phyloP scores from a whole-genome alignment of 192 early-diverging fungal genomes.

The Chytriomyces sp. region DNA sequence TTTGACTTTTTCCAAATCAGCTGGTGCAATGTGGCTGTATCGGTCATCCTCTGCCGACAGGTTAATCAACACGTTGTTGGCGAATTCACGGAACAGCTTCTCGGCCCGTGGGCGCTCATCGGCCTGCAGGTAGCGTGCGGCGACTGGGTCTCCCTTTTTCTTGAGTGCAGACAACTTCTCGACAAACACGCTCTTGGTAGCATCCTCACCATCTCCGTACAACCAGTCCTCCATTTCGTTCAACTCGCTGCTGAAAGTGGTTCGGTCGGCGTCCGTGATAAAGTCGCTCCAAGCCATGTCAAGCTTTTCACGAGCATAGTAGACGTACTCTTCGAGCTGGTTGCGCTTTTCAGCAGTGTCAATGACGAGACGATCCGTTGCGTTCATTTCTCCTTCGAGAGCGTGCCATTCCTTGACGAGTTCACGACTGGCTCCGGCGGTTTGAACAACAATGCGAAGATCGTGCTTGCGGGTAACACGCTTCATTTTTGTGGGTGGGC shows the following conservation, averaged over 20 bases:
- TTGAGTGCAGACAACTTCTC: constrained; percentile 82
- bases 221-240: constrained; percentile 95
- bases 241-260: constrained; percentile 70
- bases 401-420: constrained; percentile 72
- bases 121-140: constrained; percentile 78
- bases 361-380: constrained; percentile 84
- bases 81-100: constrained; percentile 77
- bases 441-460: constrained; percentile 71
- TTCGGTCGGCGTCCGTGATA: constrained; percentile 73
- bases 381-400: constrained; percentile 83
- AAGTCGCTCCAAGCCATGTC: constrained; percentile 76
- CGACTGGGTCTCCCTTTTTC: constrained; percentile 81
- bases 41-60: constrained; percentile 80
- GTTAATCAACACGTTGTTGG: constrained; percentile 74
- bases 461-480: constrained; percentile 89
- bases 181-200: constrained; percentile 85
- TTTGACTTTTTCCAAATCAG: constrained; percentile 82
- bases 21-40: constrained; percentile 83
- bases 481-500: constrained; percentile 77
- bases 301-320: constrained; percentile 89
- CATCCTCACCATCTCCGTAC: constrained; percentile 90
- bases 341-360: constrained; percentile 95
- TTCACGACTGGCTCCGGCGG: constrained; percentile 62
- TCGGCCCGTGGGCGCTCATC: constrained; percentile 87
- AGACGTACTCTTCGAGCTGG: constrained; percentile 97